Percentiles rank a stretch among this genome's conserved stretches.
Conservation (phyloP, 306 rosid species). For the Cucumis cinereus region DNA sequence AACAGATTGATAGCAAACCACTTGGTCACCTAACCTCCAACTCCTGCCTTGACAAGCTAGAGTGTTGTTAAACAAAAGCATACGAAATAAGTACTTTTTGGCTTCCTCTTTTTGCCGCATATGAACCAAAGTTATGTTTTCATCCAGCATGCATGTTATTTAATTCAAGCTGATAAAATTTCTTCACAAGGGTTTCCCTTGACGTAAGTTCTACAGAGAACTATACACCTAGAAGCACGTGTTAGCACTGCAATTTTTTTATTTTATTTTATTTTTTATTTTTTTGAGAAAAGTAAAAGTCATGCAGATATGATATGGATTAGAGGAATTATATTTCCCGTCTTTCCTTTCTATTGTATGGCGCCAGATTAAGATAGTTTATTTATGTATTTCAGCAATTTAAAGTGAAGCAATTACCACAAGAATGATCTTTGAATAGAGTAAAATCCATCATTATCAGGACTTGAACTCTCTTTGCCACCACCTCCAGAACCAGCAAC, state of each 20-base stretch:
- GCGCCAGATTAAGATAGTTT: background rate
- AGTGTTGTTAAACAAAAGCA: background rate
- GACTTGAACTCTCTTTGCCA: slow-evolving; percentile 36
- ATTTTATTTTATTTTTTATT: too few relatives aligned
- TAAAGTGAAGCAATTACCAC: slow-evolving; percentile 48
- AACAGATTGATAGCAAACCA: background rate
- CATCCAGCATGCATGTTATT: background rate
- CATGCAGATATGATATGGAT: background rate
- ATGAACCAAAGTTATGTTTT: background rate
- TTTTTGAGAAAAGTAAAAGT: background rate
- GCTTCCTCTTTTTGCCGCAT: background rate
- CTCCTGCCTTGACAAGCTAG: background rate
- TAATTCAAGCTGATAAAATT: background rate
- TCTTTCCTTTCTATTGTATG: background rate
- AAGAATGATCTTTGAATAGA: slow-evolving; percentile 53
- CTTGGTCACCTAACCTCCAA: background rate
- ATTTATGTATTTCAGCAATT: background rate
- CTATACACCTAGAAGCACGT: background rate
- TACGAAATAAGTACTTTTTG: background rate
- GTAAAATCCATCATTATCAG: slow-evolving; percentile 30
- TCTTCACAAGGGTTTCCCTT: background rate
- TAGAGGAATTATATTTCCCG: background rate
- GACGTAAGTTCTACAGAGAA: background rate
- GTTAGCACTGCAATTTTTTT: background rate
- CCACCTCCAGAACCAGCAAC: slow-evolving; percentile 63